Evolutionary conservation across 306 rosid genomes (phyloP).

Genomic region (Rosa lucieae): DNA sequence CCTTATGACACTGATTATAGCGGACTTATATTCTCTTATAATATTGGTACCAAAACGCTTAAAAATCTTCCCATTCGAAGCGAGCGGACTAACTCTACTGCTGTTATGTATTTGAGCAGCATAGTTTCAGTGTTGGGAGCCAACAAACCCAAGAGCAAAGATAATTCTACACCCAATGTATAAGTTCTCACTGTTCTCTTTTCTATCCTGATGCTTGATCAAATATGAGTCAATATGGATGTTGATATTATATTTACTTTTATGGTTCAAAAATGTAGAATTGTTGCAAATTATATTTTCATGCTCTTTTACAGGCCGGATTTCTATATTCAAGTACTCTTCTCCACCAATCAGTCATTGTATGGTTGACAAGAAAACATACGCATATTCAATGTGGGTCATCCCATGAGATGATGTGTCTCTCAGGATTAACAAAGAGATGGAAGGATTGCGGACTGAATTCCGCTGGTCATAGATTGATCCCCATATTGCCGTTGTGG

Average conservation of each 20-base stretch:
- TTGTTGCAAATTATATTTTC: neutral
- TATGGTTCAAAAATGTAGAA: neutral
- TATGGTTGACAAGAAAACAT: neutral
- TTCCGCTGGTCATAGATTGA: neutral
- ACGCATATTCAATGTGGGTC: neutral
- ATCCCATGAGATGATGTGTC: neutral
- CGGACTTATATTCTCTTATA: neutral
- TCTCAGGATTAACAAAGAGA: neutral
- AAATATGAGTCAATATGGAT: neutral
- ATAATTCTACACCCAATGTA: neutral
- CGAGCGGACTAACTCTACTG: neutral
- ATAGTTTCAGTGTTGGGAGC: neutral
- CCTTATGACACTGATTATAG: neutral
- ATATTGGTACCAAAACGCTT: neutral
- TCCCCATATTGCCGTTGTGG: neutral
- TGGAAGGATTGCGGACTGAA: neutral
- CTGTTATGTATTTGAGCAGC: neutral
- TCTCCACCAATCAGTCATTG: neutral
- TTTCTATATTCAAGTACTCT: neutral
- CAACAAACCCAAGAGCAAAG: neutral
- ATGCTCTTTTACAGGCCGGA: neutral
- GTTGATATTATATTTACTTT: neutral
- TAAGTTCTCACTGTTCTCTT: neutral
- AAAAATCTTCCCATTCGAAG: neutral
- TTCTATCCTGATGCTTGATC: neutral